Evolutionary conservation across 192 early-diverging fungal species (phyloP), one percentile per base, ranked within the genome.

Genomic region (Backusella macrospora): DNA sequence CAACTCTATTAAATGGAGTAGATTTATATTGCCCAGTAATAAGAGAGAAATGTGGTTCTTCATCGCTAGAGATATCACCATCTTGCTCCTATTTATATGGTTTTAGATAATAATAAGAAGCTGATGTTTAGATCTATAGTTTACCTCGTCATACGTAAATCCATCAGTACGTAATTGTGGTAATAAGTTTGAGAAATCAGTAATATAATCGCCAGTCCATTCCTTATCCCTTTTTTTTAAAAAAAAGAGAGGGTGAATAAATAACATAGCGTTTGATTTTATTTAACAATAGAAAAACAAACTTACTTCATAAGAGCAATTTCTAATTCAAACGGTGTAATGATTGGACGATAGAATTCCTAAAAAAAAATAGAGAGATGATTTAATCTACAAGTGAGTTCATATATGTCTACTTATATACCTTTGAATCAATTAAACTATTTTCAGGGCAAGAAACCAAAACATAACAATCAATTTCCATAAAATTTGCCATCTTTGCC

Each of bases 401-500:
- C 2, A 5, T 43, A 43, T 43, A 43, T 2, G 5, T n/a, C n/a
- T 43, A 43, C 5, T 46, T 26, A 34, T 34, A 64, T 76, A 81
- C 79, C 69, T 85, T 89, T 46, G 90, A 91, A 81, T 98, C 97
- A 29, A 97, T 88, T 68, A 99, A 85, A 55, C 91, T 90, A 82
- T 96, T 97, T 76, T 99, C 95, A 6, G 96, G 59, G 13, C 72
- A 99, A 6, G 96, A 94, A 6, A 97, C 93, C 43, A 98, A 83
- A 2, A 96, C 94, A 81, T 94, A 99, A 13, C 86, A 89, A 72
- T 99, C 92, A 63, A 99, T 94, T 81, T 99, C 98, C 75, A 94
- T 87, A 73, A 99, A 98, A 68, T 99, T 99, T 40, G 93, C 70
- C 80, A 99, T 90, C 79, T 99, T 99, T 64, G 94, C 93, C 1